Conservation (phyloP, 805 yeast species). For the Spathaspora gorwiae region DNA sequence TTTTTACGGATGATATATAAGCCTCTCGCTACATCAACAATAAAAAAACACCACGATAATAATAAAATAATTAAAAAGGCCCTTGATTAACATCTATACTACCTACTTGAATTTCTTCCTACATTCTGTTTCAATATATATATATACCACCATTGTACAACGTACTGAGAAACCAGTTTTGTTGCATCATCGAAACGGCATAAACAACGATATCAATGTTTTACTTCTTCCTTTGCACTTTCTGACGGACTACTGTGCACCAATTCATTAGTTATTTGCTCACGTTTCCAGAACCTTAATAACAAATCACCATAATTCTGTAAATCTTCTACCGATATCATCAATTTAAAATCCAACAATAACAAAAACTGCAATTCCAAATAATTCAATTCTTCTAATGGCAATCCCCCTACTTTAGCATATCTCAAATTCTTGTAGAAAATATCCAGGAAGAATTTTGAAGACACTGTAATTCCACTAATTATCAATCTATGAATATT, state of each 20-base stretch:
- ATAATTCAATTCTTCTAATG: conserved; percentile 87
- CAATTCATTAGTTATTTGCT: conserved; percentile 45
- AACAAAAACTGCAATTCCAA: conserved; percentile 85
- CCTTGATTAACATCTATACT: no score
- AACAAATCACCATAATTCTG: conserved; percentile 86
- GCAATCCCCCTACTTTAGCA: conserved; percentile 94
- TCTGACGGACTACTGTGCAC: conserved; percentile 12
- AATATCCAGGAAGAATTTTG: conserved; percentile 91
- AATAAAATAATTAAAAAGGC: no score
- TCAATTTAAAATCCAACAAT: conserved; percentile 76
- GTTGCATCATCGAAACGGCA: no score
- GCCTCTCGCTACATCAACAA: no score
- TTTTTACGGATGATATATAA: no score
- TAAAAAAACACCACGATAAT: no score
- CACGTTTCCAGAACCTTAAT: conserved; percentile 78
- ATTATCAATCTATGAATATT: conserved; percentile 92
- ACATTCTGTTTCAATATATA: no score
- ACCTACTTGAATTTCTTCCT: no score
- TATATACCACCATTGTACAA: no score
- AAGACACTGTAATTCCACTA: conserved; percentile 91
- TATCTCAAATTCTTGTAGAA: conserved; percentile 92
- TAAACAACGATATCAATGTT: no score
- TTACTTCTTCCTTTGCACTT: neutral
- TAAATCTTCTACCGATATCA: conserved; percentile 86
- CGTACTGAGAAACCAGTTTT: no score